Base-by-base conservation (phyloP, 2,329 filamentous ascomycete genomes). In the Beauveria varroae region DNA sequence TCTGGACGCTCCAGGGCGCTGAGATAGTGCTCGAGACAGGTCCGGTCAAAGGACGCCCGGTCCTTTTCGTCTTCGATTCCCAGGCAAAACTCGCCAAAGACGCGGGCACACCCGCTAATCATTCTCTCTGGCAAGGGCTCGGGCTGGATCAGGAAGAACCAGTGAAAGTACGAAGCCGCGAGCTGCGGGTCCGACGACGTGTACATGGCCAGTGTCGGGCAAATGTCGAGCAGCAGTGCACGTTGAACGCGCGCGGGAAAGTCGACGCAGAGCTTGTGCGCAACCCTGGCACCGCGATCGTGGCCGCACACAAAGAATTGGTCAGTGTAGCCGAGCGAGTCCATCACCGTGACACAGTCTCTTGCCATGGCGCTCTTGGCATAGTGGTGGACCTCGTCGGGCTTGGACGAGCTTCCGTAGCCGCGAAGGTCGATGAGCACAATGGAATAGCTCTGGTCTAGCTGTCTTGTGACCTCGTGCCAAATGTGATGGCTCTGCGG, bases 131-230 rank as follows among this genome's bases (percentile, higher is more conserved):
- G 82, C 5, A 85, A 74, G 0, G 82, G 79, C 5, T 71, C 70
- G 0, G 72, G 68, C 67, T 86, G 83, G 9, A 83, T 80, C 22
- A 85, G 74, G 64, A 85, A 79, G 57, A 83, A 83, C 82, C 83
- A 86, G 69, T 86, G 82, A 65, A 79, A 85, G 68, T 84, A 85
- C 0, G 75, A 74, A 30, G 72, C 73, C 1, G 80, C 78, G 62
- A 82, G 79, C 0, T 70, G 69, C 5, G 73, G 65, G 57, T 76
- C 65, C 3, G 76, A 76, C 18, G 75, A 69, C 54, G 72, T 71
- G 70, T 79, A 85, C 78, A 84, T 84, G 6, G 75, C 75, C 12
- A 81, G 74, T 0, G 81, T 85, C 2, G 82, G 83, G 46, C 78
- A 80, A 49, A 85, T 82, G 61, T 84, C 81, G 2, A 83, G 71